A percentile compares a stretch with the other conserved stretches of the same genome.
Evolutionary conservation across 805 yeast species (phyloP).

Genomic region (Blastobotrys chiropterorum): DNA sequence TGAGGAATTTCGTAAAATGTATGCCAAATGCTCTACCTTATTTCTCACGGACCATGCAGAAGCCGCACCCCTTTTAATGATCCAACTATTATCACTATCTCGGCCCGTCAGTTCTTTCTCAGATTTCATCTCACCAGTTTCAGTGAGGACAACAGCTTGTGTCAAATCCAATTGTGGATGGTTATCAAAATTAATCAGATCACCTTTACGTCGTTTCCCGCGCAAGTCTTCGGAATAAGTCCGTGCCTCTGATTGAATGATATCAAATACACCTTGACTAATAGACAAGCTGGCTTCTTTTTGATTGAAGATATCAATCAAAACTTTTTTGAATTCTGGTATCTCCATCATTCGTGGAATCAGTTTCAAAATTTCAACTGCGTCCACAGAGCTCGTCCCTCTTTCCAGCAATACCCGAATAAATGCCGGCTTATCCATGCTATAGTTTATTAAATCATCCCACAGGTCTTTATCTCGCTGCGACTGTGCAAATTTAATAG

Average conservation of each 20-base stretch:
- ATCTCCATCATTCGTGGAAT: constrained; percentile 60
- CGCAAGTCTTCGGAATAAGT: constrained; percentile 30
- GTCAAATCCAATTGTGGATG: constrained; percentile 13
- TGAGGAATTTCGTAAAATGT: constrained; percentile 5
- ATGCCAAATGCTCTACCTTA: constrained; percentile 16
- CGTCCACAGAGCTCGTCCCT: constrained; percentile 38
- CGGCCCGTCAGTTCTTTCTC: constrained; percentile 31
- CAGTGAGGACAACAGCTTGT: constrained; percentile 15
- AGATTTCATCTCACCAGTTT: constrained; percentile 18
- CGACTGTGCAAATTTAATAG: constrained; percentile 69
- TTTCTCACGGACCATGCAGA: constrained; percentile 7
- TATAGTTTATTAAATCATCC: constrained; percentile 65
- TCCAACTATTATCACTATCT: constrained; percentile 9
- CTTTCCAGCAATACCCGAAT: constrained; percentile 55
- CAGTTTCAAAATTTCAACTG: constrained; percentile 58
- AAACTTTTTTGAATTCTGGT: constrained; percentile 55
- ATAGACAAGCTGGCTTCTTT: constrained; percentile 47
- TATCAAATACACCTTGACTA: constrained; percentile 48
- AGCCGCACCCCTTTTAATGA: constrained; percentile 25
- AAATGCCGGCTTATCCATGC: constrained; percentile 68
- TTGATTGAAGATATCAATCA: constrained; percentile 56
- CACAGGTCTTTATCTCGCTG: constrained; percentile 72
- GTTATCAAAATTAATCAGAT: constrained; percentile 23
- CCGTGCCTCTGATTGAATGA: constrained; percentile 48
- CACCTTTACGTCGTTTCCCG: constrained; percentile 32